Evolutionary conservation across 2,329 filamentous ascomycete species (phyloP).

Genomic region (Ophiosphaerella korrae): DNA sequence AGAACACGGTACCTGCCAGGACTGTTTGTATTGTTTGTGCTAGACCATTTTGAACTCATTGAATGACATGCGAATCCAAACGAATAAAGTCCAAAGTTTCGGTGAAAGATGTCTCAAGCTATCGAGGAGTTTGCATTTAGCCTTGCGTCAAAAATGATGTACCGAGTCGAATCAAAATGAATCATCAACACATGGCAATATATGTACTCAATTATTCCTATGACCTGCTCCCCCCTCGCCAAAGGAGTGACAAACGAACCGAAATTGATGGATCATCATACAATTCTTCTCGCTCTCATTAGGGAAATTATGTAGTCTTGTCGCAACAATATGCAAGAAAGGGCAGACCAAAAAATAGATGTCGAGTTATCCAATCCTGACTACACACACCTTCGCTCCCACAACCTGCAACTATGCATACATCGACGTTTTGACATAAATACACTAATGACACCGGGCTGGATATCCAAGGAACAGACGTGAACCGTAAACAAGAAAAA

Average conservation of each 20-base stretch:
- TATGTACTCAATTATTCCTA: not conserved
- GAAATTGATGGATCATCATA: too few relatives aligned
- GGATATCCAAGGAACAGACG: conserved; percentile 8
- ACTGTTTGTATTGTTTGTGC: too few relatives aligned
- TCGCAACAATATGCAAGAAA: not conserved
- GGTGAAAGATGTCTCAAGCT: too few relatives aligned
- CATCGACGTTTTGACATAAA: not conserved
- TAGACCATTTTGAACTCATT: too few relatives aligned
- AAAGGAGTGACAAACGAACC: too few relatives aligned
- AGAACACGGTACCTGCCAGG: too few relatives aligned
- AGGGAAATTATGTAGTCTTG: conserved; percentile 1
- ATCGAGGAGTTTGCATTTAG: too few relatives aligned
- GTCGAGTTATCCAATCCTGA: not conserved
- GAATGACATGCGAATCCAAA: too few relatives aligned
- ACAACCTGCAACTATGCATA: not conserved
- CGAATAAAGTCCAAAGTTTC: too few relatives aligned
- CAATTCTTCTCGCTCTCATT: too few relatives aligned
- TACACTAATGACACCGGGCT: not conserved
- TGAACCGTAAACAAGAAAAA: conserved; percentile 5
- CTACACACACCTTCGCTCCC: not conserved
- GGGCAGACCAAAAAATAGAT: not conserved
- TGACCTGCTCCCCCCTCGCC: too few relatives aligned
- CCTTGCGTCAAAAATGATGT: too few relatives aligned
- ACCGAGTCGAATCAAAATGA: not conserved
- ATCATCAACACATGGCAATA: not conserved